phyloP scores from a whole-genome alignment of 139 green algal genomes.

The Prasinococcaceae sp. region DNA sequence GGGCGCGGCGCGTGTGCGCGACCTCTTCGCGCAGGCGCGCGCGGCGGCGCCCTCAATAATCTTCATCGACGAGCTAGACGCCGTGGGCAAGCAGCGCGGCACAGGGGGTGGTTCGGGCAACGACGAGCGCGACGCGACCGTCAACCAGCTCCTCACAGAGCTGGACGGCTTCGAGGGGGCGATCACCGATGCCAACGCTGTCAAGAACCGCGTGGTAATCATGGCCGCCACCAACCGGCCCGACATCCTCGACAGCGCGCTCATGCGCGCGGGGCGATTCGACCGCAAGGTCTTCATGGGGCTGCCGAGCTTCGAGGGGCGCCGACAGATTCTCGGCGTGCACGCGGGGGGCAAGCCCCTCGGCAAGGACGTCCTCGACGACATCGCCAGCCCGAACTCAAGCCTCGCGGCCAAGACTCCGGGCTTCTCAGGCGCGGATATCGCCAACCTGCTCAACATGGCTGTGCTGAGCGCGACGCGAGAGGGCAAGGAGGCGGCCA shows the following conservation, averaged over 20 bases:
- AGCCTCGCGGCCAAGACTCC: conserved; percentile 41
- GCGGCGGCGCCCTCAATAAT: conserved; percentile 64
- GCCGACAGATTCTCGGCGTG: conserved; percentile 8
- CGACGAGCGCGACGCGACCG: conserved; percentile 40
- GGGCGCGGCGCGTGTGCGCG: conserved; percentile 69
- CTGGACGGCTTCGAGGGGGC: conserved; percentile 42
- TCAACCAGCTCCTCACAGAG: conserved; percentile 80
- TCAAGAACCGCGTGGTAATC: conserved; percentile 38
- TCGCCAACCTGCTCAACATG: conserved; percentile 94
- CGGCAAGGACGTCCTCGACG: not conserved
- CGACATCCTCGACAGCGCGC: conserved; percentile 45
- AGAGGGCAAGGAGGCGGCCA: conserved; percentile 39
- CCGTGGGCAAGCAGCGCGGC: conserved; percentile 36
- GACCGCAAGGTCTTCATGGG: conserved; percentile 57
- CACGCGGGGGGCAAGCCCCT: conserved; percentile 11
- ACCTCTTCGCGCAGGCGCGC: conserved; percentile 82
- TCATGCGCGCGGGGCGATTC: conserved; percentile 57
- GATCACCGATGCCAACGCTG: too few relatives aligned
- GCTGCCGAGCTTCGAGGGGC: conserved; percentile 20
- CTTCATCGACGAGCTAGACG: conserved; percentile 95
- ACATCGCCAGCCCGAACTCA: too few relatives aligned
- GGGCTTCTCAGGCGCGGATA: conserved; percentile 70
- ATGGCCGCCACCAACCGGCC: conserved; percentile 60
- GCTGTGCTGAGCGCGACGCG: conserved; percentile 77
- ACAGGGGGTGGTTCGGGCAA: conserved; percentile 54